Evolutionary conservation across 495 filamentous ascomycete species (phyloP).

Genomic region (Tuber calosporum): DNA sequence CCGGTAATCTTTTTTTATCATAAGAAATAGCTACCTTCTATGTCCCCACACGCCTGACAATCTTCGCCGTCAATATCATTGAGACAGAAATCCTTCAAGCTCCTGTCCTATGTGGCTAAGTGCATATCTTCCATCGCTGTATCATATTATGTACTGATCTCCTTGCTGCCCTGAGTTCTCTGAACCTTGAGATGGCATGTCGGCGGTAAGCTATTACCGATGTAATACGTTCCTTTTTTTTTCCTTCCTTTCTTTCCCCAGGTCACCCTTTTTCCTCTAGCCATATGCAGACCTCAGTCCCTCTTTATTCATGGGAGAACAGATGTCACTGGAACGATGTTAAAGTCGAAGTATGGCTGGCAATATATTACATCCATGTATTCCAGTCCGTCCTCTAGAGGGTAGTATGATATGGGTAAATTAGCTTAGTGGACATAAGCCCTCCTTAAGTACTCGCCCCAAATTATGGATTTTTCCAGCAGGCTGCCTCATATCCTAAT

Average conservation of each 20-base stretch:
- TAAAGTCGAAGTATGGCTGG: too few species aligned
- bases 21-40: neutral
- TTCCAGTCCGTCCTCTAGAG: too few species aligned
- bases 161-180: neutral
- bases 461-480: too few species aligned
- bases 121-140: neutral
- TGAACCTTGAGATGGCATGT: neutral
- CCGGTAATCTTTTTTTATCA: neutral
- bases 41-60: neutral
- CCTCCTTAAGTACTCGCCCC: too few species aligned
- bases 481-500: too few species aligned
- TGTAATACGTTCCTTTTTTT: neutral
- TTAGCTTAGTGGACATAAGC: too few species aligned
- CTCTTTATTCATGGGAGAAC: too few species aligned
- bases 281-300: too few species aligned
- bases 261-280: too few species aligned
- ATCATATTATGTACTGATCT: neutral
- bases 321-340: too few species aligned
- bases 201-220: neutral
- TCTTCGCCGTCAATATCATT: neutral
- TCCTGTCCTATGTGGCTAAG: neutral
- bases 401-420: too few species aligned
- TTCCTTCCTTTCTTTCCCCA: neutral
- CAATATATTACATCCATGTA: too few species aligned
- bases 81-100: neutral